Evolutionary conservation across 306 rosid species (phyloP).

Genomic region (Cercis canadensis): DNA sequence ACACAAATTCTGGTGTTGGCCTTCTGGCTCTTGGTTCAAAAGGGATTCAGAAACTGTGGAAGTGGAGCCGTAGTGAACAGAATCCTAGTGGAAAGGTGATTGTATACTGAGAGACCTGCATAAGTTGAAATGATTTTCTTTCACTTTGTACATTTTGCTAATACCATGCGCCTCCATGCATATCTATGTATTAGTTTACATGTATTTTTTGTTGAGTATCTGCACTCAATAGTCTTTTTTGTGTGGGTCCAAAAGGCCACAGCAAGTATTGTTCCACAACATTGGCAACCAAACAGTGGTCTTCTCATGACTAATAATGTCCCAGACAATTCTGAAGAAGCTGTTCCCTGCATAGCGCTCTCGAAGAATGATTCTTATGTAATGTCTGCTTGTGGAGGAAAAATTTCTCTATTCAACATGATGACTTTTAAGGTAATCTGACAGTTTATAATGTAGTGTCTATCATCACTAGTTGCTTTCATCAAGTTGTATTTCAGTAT

Average conservation of each 20-base stretch:
- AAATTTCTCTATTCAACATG: slow-evolving; percentile 64
- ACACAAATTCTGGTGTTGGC: slow-evolving; percentile 60
- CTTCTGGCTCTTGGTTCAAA: slow-evolving; percentile 72
- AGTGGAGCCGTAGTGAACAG: slow-evolving; percentile 60
- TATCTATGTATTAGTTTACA: background rate
- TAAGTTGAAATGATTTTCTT: background rate
- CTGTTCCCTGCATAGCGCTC: slow-evolving; percentile 66
- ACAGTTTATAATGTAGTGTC: background rate
- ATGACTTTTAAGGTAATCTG: slow-evolving; percentile 58
- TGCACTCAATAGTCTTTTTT: too few relatives aligned
- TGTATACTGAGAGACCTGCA: background rate
- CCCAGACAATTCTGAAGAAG: slow-evolving; percentile 61
- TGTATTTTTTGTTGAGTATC: background rate
- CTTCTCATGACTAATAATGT: slow-evolving; percentile 64
- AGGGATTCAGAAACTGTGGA: slow-evolving; percentile 70
- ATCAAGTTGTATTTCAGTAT: slow-evolving; percentile 11
- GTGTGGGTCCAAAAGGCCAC: slow-evolving; percentile 47
- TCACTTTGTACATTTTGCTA: slow-evolving; percentile 21
- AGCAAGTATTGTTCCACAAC: slow-evolving; percentile 64
- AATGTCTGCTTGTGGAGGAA: slow-evolving; percentile 70
- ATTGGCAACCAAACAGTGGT: slow-evolving; percentile 71
- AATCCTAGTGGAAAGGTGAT: slow-evolving; percentile 59
- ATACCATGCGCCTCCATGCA: background rate
- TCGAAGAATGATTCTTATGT: slow-evolving; percentile 69
- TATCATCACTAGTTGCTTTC: slow-evolving; percentile 8